Evolutionary conservation across 352 stramenopile genomes (phyloP).

Genomic region (Phytophthora brassicae): DNA sequence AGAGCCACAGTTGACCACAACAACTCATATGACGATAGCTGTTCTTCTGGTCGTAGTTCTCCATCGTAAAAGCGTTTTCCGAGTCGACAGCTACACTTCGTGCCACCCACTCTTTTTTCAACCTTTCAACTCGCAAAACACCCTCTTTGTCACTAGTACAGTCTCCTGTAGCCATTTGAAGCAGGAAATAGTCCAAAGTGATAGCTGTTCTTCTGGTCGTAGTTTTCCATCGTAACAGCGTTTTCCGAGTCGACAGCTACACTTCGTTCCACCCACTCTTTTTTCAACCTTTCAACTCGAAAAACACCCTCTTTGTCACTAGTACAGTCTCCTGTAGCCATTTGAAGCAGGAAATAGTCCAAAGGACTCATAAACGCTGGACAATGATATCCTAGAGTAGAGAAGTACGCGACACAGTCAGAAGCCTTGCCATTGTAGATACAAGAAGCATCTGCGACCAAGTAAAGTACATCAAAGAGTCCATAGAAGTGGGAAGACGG

Average conservation of each 20-base stretch:
- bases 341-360: slow-evolving; percentile 68
- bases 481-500: slow-evolving; percentile 72
- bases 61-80: slow-evolving; percentile 17
- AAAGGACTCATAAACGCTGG: slow-evolving; percentile 60
- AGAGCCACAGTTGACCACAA: slow-evolving; percentile 33
- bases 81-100: slow-evolving; percentile 24
- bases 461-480: slow-evolving; percentile 59
- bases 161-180: slow-evolving; percentile 45
- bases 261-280: slow-evolving; percentile 33
- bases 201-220: no score
- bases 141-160: slow-evolving; percentile 28
- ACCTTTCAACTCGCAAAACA: slow-evolving; percentile 28
- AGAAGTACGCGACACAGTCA: slow-evolving; percentile 58
- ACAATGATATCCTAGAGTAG: slow-evolving; percentile 45
- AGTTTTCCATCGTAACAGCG: no score
- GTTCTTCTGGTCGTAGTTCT: slow-evolving; percentile 29
- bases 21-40: slow-evolving; percentile 36
- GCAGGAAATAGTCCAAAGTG: slow-evolving; percentile 71
- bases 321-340: slow-evolving; percentile 35
- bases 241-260: slow-evolving; percentile 23
- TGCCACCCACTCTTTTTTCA: slow-evolving; percentile 37
- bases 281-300: slow-evolving; percentile 36
- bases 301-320: slow-evolving; percentile 30
- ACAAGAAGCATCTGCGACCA: slow-evolving; percentile 47
- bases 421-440: slow-evolving; percentile 60